phyloP scores from a whole-genome alignment of 2,329 filamentous ascomycete genomes.

The Hypoxylon sp. region DNA sequence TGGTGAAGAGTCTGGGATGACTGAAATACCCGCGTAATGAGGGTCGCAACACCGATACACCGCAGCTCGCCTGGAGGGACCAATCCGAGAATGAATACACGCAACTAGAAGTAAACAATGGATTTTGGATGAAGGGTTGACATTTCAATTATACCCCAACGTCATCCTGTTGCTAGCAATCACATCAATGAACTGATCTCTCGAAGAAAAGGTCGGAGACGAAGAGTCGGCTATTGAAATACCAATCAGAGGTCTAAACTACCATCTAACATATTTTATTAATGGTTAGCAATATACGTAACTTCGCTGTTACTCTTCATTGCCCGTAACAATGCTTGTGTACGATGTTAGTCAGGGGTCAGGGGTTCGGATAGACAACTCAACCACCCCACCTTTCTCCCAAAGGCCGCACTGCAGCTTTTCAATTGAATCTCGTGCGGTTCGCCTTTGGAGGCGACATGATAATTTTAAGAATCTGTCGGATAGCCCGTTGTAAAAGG shows the following conservation, averaged over 20 bases:
- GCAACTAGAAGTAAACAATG: slow-evolving; percentile 34
- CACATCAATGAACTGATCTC: slow-evolving; percentile 5
- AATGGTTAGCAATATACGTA: background rate
- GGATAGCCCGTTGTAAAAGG: background rate
- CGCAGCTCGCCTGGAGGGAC: slow-evolving; percentile 41
- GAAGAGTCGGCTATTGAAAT: background rate
- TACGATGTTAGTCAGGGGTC: slow-evolving; percentile 32
- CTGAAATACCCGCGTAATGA: slow-evolving; percentile 45
- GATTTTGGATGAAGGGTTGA: slow-evolving; percentile 4
- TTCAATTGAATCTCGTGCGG: slow-evolving; percentile 29
- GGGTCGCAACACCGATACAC: slow-evolving; percentile 43
- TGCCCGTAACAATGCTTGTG: slow-evolving; percentile 6
- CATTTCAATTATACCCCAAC: slow-evolving; percentile 1
- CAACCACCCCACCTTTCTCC: slow-evolving; percentile 24
- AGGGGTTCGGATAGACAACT: slow-evolving; percentile 41
- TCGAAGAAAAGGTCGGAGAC: background rate
- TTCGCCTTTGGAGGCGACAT: slow-evolving; percentile 29
- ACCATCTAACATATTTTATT: background rate
- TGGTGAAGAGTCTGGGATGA: slow-evolving; percentile 39
- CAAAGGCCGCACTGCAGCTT: slow-evolving; percentile 28
- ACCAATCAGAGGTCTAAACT: background rate
- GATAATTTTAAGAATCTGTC: slow-evolving; percentile 20
- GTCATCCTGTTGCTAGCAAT: slow-evolving; percentile 2
- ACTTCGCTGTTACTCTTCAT: slow-evolving; percentile 5
- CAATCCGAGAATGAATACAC: slow-evolving; percentile 30